These are phyloP conservation scores for Cryphonectria radicalis DNA, from an alignment of 2,329 filamentous ascomycete genomes.

Conservation along the genomic window DNA sequence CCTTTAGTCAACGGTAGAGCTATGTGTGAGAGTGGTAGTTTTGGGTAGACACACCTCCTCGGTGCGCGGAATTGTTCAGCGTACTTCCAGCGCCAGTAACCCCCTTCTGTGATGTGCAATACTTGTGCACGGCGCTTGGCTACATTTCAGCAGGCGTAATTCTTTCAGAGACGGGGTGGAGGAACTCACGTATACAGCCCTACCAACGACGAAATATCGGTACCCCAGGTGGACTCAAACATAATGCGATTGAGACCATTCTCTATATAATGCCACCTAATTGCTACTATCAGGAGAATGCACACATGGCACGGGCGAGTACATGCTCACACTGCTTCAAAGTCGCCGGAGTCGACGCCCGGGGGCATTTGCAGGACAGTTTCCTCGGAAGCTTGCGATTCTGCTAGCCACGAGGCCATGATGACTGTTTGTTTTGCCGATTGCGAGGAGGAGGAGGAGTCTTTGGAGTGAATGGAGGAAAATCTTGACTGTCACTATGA, in stretches of 20 bases:
- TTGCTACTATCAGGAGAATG: not conserved
- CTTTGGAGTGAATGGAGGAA: not conserved
- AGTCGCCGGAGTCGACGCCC: not conserved
- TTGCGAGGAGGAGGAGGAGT: not conserved
- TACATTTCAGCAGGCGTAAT: not conserved
- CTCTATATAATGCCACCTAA: not conserved
- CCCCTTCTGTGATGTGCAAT: not conserved
- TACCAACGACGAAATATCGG: not conserved
- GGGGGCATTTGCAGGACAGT: conserved; percentile 1
- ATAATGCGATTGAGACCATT: not conserved
- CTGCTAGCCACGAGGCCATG: not conserved
- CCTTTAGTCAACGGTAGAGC: not conserved
- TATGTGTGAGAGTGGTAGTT: not conserved
- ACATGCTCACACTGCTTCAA: not conserved
- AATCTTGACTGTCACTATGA: not conserved
- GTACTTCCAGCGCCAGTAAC: not conserved
- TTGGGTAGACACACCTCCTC: not conserved
- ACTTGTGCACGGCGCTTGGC: not conserved
- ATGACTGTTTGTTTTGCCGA: not conserved
- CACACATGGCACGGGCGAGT: not conserved
- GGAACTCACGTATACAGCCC: conserved; percentile 2
- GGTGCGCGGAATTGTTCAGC: not conserved
- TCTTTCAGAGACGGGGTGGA: not conserved
- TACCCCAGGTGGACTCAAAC: not conserved
- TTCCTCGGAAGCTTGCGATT: not conserved